phyloP scores from a whole-genome alignment of 306 rosid genomes.

The Pyrus communis region DNA sequence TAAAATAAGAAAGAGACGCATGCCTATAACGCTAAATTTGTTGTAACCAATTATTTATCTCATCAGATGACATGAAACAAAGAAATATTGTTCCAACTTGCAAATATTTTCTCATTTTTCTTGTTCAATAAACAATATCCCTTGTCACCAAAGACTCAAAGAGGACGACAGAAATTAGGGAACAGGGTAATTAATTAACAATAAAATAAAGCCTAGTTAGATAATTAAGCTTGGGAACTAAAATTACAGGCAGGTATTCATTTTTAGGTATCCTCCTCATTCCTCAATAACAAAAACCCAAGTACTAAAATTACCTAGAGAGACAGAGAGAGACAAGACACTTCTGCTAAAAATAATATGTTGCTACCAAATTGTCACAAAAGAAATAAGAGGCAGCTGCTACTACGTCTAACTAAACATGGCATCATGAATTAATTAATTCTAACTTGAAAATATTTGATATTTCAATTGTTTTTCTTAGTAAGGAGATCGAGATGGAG shows the following conservation, averaged over 20 bases:
- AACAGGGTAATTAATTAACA: neutral
- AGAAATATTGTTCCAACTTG: neutral
- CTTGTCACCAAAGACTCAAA: neutral
- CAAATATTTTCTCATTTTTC: neutral
- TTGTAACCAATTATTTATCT: too few relatives aligned
- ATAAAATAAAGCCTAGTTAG: too few relatives aligned
- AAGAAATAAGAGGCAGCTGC: neutral
- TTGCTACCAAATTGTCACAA: neutral
- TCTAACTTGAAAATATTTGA: neutral
- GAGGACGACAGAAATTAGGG: neutral
- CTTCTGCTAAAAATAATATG: neutral
- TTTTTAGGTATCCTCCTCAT: too few relatives aligned
- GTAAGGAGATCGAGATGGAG: slow-evolving; percentile 24
- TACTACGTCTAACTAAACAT: neutral
- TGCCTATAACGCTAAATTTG: too few relatives aligned
- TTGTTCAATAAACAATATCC: neutral
- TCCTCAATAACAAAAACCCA: too few relatives aligned
- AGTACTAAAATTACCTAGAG: too few relatives aligned
- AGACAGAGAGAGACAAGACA: too few relatives aligned
- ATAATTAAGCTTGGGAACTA: neutral
- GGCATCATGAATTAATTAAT: neutral
- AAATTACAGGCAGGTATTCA: neutral
- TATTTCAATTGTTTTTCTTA: neutral
- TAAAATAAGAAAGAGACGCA: too few relatives aligned
- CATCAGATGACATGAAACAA: neutral